These are phyloP conservation scores for Elsinoe batatas DNA, from an alignment of 2,329 filamentous ascomycete species.

Conservation along the genomic window DNA sequence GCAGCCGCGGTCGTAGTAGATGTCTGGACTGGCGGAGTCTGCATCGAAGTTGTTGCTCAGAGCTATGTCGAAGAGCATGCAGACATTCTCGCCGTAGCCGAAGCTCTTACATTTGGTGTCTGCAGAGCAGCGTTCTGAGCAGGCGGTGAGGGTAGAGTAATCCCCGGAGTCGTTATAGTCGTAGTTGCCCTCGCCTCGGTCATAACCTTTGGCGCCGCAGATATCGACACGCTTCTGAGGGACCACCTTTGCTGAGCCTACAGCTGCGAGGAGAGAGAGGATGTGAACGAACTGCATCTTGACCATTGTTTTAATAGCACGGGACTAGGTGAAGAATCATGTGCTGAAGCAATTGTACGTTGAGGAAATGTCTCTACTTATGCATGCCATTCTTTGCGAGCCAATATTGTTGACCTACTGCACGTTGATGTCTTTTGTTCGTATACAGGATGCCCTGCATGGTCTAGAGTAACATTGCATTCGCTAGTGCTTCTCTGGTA, in stretches of 20 bases:
- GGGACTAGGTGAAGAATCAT: background rate
- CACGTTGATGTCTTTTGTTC: background rate
- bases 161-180: constrained; percentile 5
- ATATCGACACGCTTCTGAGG: constrained; percentile 5
- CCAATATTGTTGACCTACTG: background rate
- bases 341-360: background rate
- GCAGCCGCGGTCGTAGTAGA: constrained; percentile 9
- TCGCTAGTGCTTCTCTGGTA: background rate
- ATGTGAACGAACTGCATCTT: background rate
- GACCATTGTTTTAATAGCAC: background rate
- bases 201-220: constrained; percentile 7
- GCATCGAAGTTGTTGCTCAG: constrained; percentile 8
- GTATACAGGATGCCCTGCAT: background rate
- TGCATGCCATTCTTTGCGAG: background rate
- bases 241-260: background rate
- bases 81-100: constrained; percentile 6
- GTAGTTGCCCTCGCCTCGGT: constrained; percentile 12
- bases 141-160: background rate
- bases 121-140: background rate
- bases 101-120: constrained; percentile 8
- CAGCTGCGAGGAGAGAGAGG: background rate
- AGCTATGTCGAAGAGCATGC: constrained; percentile 11
- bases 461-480: background rate
- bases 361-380: background rate
- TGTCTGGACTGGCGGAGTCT: background rate